A percentile compares a stretch with the other conserved stretches of the same genome.
Evolutionary conservation across 805 yeast genomes (phyloP).

Genomic region (Saturnispora sanitii): DNA sequence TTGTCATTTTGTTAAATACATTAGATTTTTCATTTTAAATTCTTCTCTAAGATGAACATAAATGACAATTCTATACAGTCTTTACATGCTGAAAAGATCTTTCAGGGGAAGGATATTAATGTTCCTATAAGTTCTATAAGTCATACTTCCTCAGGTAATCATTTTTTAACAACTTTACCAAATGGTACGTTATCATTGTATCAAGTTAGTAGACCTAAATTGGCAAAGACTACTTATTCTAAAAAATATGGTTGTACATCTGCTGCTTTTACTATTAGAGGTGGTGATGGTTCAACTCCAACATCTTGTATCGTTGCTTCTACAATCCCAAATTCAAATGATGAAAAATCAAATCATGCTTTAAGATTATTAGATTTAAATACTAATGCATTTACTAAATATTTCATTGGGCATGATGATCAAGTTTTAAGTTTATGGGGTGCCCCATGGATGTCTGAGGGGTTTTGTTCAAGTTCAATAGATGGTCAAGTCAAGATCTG

Average conservation of each 20-base stretch:
- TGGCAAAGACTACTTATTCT: slow-evolving; percentile 58
- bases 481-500: slow-evolving; percentile 80
- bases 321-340: slow-evolving; percentile 35
- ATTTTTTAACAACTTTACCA: slow-evolving; percentile 61
- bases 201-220: slow-evolving; percentile 61
- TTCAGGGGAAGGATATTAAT: background rate
- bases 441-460: slow-evolving; percentile 35
- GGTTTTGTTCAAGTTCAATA: slow-evolving; percentile 42
- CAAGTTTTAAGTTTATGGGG: slow-evolving; percentile 64
- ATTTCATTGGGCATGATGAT: slow-evolving; percentile 80
- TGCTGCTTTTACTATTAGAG: slow-evolving; percentile 61
- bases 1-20: too few species aligned
- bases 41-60: background rate
- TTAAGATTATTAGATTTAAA: slow-evolving; percentile 68
- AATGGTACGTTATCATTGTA: slow-evolving; percentile 80
- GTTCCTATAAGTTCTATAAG: slow-evolving; percentile 5
- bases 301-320: slow-evolving; percentile 71
- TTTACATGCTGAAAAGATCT: slow-evolving; percentile 1
- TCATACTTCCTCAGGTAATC: slow-evolving; percentile 6
- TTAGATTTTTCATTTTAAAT: too few species aligned
- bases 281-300: slow-evolving; percentile 36
- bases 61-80: background rate
- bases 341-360: slow-evolving; percentile 44
- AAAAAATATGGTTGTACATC: slow-evolving; percentile 89
- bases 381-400: slow-evolving; percentile 71